phyloP scores from a whole-genome alignment of 2,329 filamentous ascomycete genomes.

The Venturia pyrina region DNA sequence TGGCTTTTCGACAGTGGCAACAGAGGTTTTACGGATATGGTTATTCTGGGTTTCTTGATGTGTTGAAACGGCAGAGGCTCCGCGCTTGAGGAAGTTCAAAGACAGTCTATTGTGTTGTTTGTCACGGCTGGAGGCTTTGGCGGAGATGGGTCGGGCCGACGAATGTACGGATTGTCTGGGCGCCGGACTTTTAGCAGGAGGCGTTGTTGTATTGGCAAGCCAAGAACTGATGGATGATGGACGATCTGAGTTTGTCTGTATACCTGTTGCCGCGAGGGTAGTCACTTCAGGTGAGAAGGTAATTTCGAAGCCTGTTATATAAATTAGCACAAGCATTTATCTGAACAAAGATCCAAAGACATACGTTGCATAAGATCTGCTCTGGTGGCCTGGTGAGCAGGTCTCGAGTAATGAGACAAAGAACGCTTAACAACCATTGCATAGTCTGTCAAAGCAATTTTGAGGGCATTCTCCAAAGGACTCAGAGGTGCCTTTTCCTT shows the following conservation, averaged over 20 bases:
- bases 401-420: slow-evolving; percentile 57
- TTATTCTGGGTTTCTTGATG: background rate
- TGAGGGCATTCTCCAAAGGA: slow-evolving; percentile 65
- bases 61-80: background rate
- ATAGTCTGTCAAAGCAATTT: slow-evolving; percentile 80
- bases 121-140: background rate
- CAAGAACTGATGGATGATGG: slow-evolving; percentile 20
- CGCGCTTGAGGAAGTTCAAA: background rate
- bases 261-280: slow-evolving; percentile 25
- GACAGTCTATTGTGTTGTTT: slow-evolving; percentile 1
- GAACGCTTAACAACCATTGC: slow-evolving; percentile 80
- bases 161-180: background rate
- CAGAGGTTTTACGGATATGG: background rate
- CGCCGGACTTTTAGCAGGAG: background rate
- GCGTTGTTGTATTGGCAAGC: slow-evolving; percentile 9
- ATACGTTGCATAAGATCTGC: slow-evolving; percentile 55
- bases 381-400: slow-evolving; percentile 49
- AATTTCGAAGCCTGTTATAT: slow-evolving; percentile 32
- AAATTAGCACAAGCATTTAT: slow-evolving; percentile 17
- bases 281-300: slow-evolving; percentile 35
- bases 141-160: background rate
- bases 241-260: slow-evolving; percentile 23
- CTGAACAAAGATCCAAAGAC: slow-evolving; percentile 23
- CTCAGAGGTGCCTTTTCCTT: slow-evolving; percentile 36
- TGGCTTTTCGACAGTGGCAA: background rate